Conservation (phyloP, 73 alveolate species). For the Halteria grandinella region DNA sequence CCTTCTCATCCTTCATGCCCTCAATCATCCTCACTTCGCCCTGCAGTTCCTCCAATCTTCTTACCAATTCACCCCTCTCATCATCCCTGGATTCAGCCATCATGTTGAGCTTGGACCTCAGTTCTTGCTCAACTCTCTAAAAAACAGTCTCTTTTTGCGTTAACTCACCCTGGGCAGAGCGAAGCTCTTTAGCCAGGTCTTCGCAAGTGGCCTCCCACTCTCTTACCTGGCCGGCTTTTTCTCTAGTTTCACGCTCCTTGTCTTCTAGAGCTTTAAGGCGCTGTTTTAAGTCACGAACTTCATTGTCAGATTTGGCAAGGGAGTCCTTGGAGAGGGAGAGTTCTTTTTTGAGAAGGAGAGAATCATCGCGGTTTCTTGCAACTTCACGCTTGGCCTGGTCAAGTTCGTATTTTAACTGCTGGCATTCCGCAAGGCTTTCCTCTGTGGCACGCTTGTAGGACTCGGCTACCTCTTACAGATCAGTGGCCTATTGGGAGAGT, state of each 20-base stretch:
- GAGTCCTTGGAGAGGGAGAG: constrained; percentile 12
- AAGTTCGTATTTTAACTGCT: too few species aligned
- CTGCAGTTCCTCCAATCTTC: constrained; percentile 42
- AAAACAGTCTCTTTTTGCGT: constrained; percentile 21
- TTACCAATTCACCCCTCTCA: constrained; percentile 12
- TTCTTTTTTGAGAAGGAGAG: neutral
- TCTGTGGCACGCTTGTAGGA: too few species aligned
- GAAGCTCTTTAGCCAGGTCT: constrained; percentile 42
- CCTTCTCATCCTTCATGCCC: constrained; percentile 26
- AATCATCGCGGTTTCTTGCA: constrained; percentile 15
- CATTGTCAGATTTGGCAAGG: constrained; percentile 15
- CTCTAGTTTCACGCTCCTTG: neutral
- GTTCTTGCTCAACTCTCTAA: constrained; percentile 41
- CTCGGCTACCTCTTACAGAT: too few species aligned
- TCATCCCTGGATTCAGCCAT: constrained; percentile 7
- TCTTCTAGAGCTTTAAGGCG: neutral
- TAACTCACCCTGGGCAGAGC: constrained; percentile 33
- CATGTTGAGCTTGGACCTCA: neutral
- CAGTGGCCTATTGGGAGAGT: too few species aligned
- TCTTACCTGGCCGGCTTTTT: neutral
- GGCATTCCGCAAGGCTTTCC: too few species aligned
- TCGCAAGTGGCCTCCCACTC: constrained; percentile 43
- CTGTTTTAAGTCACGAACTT: constrained; percentile 12
- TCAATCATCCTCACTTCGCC: constrained; percentile 27
- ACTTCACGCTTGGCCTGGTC: too few species aligned